phyloP scores from a whole-genome alignment of 768 basidiomycete species.

The Hypsizygus marmoreus region DNA sequence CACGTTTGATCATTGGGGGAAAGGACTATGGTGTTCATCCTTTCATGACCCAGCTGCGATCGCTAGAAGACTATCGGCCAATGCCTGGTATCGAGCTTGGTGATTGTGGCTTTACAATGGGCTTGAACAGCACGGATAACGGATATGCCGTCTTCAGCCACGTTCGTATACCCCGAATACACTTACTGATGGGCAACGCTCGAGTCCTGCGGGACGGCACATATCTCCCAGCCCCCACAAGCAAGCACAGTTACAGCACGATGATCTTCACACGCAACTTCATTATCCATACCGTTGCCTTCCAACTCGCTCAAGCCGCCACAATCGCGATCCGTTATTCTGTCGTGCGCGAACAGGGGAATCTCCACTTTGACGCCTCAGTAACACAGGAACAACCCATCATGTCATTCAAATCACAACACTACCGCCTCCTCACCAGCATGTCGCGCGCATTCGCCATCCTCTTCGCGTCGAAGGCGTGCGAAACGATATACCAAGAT shows the following conservation, averaged over 20 bases:
- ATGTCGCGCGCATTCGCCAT: conserved; percentile 23
- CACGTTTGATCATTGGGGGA: conserved; percentile 16
- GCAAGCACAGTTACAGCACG: conserved; percentile 22
- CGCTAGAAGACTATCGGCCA: conserved; percentile 21
- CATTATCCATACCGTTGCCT: conserved; percentile 16
- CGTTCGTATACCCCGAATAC: conserved; percentile 23
- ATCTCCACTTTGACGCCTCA: conserved; percentile 15
- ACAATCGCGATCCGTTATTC: conserved; percentile 29
- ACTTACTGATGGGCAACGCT: conserved; percentile 24
- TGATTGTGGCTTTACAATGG: conserved; percentile 25
- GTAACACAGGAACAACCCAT: conserved; percentile 15
- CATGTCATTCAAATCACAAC: conserved; percentile 24
- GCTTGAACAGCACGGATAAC: conserved; percentile 24
- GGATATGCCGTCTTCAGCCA: conserved; percentile 26
- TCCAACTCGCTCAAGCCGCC: conserved; percentile 25
- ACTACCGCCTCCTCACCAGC: conserved; percentile 19
- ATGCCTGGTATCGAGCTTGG: conserved; percentile 26
- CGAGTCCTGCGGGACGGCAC: conserved; percentile 20
- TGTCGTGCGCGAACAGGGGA: conserved; percentile 26
- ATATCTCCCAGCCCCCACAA: conserved; percentile 11
- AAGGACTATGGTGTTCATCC: conserved; percentile 25
- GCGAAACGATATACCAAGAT: conserved; percentile 15
- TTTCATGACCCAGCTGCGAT: conserved; percentile 28
- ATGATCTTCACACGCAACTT: conserved; percentile 21
- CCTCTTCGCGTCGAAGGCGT: conserved; percentile 17